A percentile compares a stretch with the other conserved stretches of the same genome.
These are phyloP conservation scores for Mycothermus thermophilus DNA, from an alignment of 495 filamentous ascomycete genomes.

Conservation along the genomic window DNA sequence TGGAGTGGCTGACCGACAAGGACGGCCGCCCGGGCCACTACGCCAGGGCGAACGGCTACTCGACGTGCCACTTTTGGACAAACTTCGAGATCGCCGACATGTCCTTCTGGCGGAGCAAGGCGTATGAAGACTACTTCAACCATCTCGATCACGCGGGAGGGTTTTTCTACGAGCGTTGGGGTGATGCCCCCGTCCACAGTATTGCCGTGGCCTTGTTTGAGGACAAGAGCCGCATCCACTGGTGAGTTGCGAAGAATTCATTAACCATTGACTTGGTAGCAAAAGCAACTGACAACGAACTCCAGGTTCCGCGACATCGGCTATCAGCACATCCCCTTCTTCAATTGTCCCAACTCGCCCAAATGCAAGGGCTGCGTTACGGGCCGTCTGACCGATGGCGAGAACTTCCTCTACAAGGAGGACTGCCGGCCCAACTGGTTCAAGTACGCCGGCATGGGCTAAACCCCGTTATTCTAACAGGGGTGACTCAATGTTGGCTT, in stretches of 20 bases:
- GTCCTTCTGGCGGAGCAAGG: conserved; percentile 82
- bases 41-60: conserved; percentile 72
- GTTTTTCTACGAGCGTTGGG: conserved; percentile 99
- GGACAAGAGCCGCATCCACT: conserved; percentile 82
- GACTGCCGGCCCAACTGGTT: conserved; percentile 97
- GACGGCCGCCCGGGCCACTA: conserved; percentile 66
- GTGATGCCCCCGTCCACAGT: conserved; percentile 93
- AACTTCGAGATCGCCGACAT: conserved; percentile 98
- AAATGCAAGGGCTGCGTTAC: conserved; percentile 84
- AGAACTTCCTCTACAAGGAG: conserved; percentile 67
- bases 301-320: conserved; percentile 96
- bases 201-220: conserved; percentile 92
- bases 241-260: no score
- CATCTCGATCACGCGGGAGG: conserved; percentile 87
- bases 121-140: conserved; percentile 92
- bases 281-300: conserved; percentile 9
- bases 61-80: conserved; percentile 99
- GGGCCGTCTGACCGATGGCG: conserved; percentile 79
- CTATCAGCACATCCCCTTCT: conserved; percentile 96
- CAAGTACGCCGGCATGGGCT: conserved; percentile 79
- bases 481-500: no score
- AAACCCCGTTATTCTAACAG: conserved; percentile 4
- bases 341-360: conserved; percentile 93
- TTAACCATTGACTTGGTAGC: no score
- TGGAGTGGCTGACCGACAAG: conserved; percentile 74